Conservation (phyloP, 768 basidiomycete genomes). For the Chalciporus piperatus region DNA sequence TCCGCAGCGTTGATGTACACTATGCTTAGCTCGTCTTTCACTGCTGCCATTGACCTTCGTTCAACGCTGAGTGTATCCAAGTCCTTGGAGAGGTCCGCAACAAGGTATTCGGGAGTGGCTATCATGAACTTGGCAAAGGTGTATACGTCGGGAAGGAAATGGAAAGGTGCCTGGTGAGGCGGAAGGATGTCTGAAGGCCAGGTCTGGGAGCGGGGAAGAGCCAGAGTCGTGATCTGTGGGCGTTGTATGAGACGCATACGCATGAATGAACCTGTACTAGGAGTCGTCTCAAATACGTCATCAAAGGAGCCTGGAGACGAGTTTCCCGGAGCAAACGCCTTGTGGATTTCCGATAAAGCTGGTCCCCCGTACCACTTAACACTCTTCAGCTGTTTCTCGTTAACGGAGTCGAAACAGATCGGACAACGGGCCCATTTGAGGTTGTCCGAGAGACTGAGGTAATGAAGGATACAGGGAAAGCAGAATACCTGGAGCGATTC, state of each 20-base stretch:
- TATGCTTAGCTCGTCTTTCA: conserved; percentile 74
- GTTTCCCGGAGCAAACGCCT: conserved; percentile 25
- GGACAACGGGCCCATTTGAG: conserved; percentile 90
- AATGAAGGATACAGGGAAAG: conserved; percentile 91
- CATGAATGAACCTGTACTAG: conserved; percentile 56
- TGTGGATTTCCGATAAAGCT: conserved; percentile 25
- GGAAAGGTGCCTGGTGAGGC: conserved; percentile 91
- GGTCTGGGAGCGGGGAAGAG: conserved; percentile 84
- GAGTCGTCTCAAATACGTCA: conserved; percentile 36
- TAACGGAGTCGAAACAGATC: conserved; percentile 92
- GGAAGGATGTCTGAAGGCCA: conserved; percentile 95
- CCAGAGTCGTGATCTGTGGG: conserved; percentile 92
- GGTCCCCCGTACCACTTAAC: conserved; percentile 85
- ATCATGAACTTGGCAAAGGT: conserved; percentile 94
- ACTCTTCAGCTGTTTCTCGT: conserved; percentile 85
- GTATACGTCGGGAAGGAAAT: conserved; percentile 92
- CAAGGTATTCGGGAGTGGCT: conserved; percentile 83
- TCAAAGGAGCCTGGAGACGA: conserved; percentile 48
- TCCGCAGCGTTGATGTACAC: conserved; percentile 80
- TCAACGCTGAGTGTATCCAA: conserved; percentile 71
- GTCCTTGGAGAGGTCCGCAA: conserved; percentile 69
- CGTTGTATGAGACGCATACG: conserved; percentile 89
- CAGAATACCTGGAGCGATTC: conserved; percentile 73
- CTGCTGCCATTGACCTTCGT: conserved; percentile 57
- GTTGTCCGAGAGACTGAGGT: conserved; percentile 78